Evolutionary conservation across 495 filamentous ascomycete species (phyloP).

Genomic region (Evernia prunastri): DNA sequence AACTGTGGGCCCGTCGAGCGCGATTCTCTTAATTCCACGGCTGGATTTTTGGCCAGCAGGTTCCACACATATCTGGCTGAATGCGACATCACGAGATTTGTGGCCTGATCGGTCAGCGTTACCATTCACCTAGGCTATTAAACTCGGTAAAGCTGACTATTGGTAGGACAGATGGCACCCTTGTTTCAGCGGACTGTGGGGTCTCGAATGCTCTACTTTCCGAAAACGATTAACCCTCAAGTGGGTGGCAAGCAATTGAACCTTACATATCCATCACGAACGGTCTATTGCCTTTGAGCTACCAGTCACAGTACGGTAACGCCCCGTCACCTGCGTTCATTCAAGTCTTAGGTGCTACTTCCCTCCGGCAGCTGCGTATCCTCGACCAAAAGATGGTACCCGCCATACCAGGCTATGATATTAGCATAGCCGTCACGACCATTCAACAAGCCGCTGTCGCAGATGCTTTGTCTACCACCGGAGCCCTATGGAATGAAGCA

Average conservation of each 20-base stretch:
- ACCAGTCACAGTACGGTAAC: not conserved
- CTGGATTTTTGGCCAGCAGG: constrained; percentile 26
- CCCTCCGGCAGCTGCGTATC: constrained; percentile 12
- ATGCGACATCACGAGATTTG: constrained; percentile 24
- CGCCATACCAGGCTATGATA: not conserved
- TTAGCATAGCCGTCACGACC: not conserved
- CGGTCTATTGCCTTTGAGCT: not conserved
- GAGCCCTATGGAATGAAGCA: constrained; percentile 10
- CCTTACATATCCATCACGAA: not conserved
- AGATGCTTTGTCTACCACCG: constrained; percentile 14
- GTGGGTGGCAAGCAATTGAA: constrained; percentile 14
- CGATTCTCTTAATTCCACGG: constrained; percentile 23
- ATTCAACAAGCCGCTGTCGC: constrained; percentile 15
- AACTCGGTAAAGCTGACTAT: not conserved
- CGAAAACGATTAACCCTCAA: constrained; percentile 6
- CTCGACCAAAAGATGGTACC: not conserved
- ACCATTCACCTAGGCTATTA: not conserved
- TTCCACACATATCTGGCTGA: constrained; percentile 26
- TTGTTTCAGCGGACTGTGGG: not conserved
- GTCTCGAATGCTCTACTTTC: not conserved
- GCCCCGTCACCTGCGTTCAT: constrained; percentile 1
- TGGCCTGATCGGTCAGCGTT: constrained; percentile 11
- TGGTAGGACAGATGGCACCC: not conserved
- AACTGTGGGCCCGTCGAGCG: constrained; percentile 26
- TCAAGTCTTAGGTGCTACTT: constrained; percentile 2